These are phyloP conservation scores for Vitis hybrid DNA, from an alignment of 177 flowering plant genomes.

Conservation along the genomic window DNA sequence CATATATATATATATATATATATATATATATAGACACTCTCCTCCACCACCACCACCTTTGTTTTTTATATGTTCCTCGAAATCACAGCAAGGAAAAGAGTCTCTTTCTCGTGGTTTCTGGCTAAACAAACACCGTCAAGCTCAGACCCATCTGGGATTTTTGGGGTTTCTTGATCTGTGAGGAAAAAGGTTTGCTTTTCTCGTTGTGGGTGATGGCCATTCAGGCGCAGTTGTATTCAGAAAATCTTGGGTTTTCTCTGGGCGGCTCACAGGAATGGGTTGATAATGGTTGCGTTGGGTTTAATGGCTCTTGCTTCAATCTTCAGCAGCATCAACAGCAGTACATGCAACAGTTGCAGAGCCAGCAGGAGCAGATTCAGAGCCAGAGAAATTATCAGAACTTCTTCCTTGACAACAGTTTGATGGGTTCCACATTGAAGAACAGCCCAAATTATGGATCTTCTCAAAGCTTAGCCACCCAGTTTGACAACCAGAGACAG, in stretches of 20 bases:
- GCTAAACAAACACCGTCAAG: not conserved
- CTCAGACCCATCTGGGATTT: not conserved
- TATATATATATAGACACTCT: conserved; percentile 8
- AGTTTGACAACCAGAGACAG: conserved; percentile 25
- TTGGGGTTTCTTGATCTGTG: not conserved
- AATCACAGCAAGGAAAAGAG: not conserved
- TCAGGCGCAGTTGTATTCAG: conserved; percentile 42
- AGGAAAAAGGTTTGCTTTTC: not conserved
- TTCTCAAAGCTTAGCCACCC: conserved; percentile 6
- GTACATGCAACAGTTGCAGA: conserved; percentile 9
- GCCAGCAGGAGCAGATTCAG: not conserved
- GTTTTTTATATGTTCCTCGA: conserved; percentile 4
- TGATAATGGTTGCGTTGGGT: conserved; percentile 20
- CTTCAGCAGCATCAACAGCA: conserved; percentile 18
- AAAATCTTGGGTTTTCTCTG: conserved; percentile 32
- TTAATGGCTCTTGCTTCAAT: conserved; percentile 17
- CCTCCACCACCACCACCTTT: conserved; percentile 6
- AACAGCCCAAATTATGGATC: not conserved
- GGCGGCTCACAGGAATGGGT: conserved; percentile 24
- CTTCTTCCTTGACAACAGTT: conserved; percentile 5
- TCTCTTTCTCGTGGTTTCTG: not conserved
- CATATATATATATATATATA: no score
- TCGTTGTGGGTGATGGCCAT: conserved; percentile 40
- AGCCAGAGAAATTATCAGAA: conserved; percentile 8
- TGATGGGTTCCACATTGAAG: not conserved